Conservation (phyloP, 768 basidiomycete species). For the Russula compacta region DNA sequence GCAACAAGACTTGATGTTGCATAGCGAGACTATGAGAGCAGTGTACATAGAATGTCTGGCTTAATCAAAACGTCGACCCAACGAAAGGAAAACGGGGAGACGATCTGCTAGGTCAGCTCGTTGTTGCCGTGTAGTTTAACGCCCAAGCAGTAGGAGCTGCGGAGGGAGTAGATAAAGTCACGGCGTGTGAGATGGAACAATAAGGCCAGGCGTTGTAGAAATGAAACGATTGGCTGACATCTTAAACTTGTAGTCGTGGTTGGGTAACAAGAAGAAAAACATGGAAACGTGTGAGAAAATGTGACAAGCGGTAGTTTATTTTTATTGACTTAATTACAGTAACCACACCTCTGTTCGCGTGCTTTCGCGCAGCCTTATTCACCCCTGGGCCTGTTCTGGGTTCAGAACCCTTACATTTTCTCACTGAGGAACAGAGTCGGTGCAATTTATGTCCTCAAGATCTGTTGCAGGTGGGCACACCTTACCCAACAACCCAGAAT, state of each 20-base stretch:
- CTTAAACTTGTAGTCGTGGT: background rate
- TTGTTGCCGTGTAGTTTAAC: conserved; percentile 68
- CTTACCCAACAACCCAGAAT: conserved; percentile 46
- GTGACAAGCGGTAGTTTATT: background rate
- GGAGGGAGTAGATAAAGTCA: conserved; percentile 55
- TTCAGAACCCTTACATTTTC: background rate
- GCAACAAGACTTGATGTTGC: background rate
- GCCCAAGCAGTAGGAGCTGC: conserved; percentile 38
- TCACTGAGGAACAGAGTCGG: background rate
- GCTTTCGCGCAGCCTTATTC: conserved; percentile 2
- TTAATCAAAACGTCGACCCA: conserved; percentile 41
- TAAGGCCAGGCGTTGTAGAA: no score
- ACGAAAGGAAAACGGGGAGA: conserved; percentile 34
- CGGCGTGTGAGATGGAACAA: conserved; percentile 26
- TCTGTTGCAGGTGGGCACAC: conserved; percentile 11
- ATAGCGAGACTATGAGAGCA: background rate
- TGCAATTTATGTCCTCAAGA: conserved; percentile 15
- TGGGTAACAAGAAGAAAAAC: background rate
- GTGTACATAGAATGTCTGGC: conserved; percentile 8
- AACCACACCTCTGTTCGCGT: background rate
- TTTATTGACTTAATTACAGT: no score
- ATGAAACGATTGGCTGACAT: background rate
- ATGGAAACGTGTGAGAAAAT: background rate
- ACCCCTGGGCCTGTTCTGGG: background rate
- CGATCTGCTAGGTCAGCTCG: conserved; percentile 44